phyloP scores from a whole-genome alignment of 2,329 filamentous ascomycete species.

The Talaromyces sp. region DNA sequence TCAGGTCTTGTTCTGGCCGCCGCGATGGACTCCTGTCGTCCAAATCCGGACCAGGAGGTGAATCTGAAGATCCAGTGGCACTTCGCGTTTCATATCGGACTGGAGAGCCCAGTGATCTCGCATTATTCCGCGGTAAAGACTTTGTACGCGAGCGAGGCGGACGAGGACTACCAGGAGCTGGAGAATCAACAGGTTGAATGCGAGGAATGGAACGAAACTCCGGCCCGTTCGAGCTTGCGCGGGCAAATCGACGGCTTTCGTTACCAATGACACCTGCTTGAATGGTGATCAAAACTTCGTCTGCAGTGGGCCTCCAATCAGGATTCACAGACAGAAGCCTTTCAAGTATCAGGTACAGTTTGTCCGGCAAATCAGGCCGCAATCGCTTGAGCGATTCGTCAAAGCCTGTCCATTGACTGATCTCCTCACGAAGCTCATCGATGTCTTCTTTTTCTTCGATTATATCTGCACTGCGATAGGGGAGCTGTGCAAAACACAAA shows the following conservation, averaged over 20 bases:
- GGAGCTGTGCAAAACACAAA: slow-evolving; percentile 86
- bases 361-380: slow-evolving; percentile 75
- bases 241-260: slow-evolving; percentile 37
- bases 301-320: slow-evolving; percentile 70
- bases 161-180: slow-evolving; percentile 20
- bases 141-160: slow-evolving; percentile 20
- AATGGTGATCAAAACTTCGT: slow-evolving; percentile 75
- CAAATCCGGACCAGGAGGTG: background rate
- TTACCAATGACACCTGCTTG: slow-evolving; percentile 56
- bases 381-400: slow-evolving; percentile 63
- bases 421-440: slow-evolving; percentile 77
- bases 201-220: slow-evolving; percentile 28
- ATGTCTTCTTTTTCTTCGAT: slow-evolving; percentile 79
- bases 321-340: slow-evolving; percentile 74
- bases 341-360: slow-evolving; percentile 79
- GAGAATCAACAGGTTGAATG: slow-evolving; percentile 36
- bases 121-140: background rate
- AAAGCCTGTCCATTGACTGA: slow-evolving; percentile 81
- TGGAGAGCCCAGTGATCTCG: slow-evolving; percentile 5
- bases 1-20: slow-evolving; percentile 25
- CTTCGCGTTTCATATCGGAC: slow-evolving; percentile 9
- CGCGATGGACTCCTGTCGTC: slow-evolving; percentile 13
- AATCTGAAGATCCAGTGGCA: background rate
- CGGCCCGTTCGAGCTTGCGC: slow-evolving; percentile 24
- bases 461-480: slow-evolving; percentile 76